Evolutionary conservation across 2,329 filamentous ascomycete genomes (phyloP).

Genomic region (Berkeleyomyces rouxiae): DNA sequence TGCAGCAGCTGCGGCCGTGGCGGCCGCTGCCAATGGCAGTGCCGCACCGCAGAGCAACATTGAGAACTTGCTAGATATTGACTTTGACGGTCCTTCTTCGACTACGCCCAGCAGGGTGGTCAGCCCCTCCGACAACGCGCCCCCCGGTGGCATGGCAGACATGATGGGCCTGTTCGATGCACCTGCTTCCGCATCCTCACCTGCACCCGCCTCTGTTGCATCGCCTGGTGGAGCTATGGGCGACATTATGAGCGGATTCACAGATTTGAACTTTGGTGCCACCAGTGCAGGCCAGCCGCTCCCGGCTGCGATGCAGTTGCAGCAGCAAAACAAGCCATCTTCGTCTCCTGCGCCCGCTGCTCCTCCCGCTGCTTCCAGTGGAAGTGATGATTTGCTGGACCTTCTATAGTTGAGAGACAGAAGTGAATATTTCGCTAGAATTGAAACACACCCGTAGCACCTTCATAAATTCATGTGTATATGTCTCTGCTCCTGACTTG

Average conservation of each 20-base stretch:
- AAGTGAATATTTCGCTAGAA: background rate
- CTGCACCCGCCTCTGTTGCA: conserved; percentile 20
- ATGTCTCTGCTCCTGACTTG: background rate
- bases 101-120: conserved; percentile 53
- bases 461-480: background rate
- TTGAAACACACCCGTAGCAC: background rate
- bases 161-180: conserved; percentile 58
- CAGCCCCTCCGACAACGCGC: conserved; percentile 36
- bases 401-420: conserved; percentile 21
- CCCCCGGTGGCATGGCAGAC: conserved; percentile 38
- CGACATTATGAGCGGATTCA: conserved; percentile 83
- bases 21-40: conserved; percentile 42
- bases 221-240: conserved; percentile 44
- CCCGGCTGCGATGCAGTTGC: conserved; percentile 43
- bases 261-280: conserved; percentile 57
- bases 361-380: conserved; percentile 18
- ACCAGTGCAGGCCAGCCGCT: conserved; percentile 39
- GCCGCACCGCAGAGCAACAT: conserved; percentile 53
- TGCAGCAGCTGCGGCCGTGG: conserved; percentile 56
- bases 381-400: conserved; percentile 33
- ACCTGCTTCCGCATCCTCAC: conserved; percentile 31
- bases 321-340: conserved; percentile 20
- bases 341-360: conserved; percentile 16
- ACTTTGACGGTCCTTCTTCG: conserved; percentile 89
- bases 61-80: conserved; percentile 90